phyloP scores from a whole-genome alignment of 225 moss, liverwort and hornwort species.

The Pleurozium schreberi region DNA sequence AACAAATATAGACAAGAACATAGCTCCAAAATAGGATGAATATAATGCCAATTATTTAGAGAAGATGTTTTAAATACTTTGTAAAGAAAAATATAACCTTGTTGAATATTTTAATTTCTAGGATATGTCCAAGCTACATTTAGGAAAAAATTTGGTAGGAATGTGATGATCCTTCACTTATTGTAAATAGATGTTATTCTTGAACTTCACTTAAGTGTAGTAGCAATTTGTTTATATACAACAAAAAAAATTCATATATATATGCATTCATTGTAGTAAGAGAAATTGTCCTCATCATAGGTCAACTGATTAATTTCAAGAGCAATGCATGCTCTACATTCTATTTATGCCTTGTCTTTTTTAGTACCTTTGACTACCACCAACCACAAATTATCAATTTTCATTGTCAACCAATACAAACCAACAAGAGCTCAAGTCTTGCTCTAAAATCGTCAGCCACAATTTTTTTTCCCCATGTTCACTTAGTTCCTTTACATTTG shows the following conservation, averaged over 20 bases:
- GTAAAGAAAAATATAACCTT: background rate
- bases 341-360: background rate
- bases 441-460: too few relatives aligned
- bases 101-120: background rate
- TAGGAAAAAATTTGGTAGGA: background rate
- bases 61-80: too few relatives aligned
- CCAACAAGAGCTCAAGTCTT: background rate
- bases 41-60: too few relatives aligned
- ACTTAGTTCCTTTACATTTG: background rate
- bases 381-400: background rate
- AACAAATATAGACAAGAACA: too few relatives aligned
- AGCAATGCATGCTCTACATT: background rate
- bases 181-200: background rate
- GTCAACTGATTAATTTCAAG: background rate
- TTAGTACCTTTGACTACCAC: background rate
- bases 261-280: too few relatives aligned
- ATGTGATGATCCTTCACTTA: background rate
- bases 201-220: too few relatives aligned
- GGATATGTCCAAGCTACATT: background rate
- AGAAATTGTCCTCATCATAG: too few relatives aligned
- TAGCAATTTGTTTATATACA: too few relatives aligned
- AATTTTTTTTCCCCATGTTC: background rate
- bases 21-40: too few relatives aligned
- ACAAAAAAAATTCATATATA: too few relatives aligned
- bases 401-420: background rate